A percentile compares a stretch with the other conserved stretches of the same genome.
phyloP scores from a whole-genome alignment of 805 yeast species.

The Hanseniaspora lindneri region DNA sequence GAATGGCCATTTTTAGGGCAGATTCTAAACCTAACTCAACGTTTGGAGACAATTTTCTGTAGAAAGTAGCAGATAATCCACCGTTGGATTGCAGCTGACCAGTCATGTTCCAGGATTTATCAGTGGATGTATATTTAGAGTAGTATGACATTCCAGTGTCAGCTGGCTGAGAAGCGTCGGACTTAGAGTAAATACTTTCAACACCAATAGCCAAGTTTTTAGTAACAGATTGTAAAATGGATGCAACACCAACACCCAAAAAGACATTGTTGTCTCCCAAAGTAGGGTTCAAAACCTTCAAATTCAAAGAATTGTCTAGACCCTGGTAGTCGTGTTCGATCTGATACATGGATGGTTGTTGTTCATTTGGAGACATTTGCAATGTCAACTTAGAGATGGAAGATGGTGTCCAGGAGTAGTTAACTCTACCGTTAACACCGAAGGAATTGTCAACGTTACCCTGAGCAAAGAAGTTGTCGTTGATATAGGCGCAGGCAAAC shows the following conservation, averaged over 20 bases:
- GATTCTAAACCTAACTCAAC: constrained; percentile 94
- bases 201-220: constrained; percentile 77
- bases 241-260: constrained; percentile 86
- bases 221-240: constrained; percentile 79
- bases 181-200: constrained; percentile 73
- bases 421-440: constrained; percentile 75
- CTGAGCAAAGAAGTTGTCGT: constrained; percentile 74
- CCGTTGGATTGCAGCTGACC: constrained; percentile 93
- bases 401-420: constrained; percentile 77
- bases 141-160: constrained; percentile 84
- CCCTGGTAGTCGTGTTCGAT: constrained; percentile 94
- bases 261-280: constrained; percentile 42
- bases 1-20: constrained; percentile 61
- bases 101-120: constrained; percentile 80
- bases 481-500: constrained; percentile 78
- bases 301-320: constrained; percentile 72
- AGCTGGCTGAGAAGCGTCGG: constrained; percentile 65
- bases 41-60: constrained; percentile 84
- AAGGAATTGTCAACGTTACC: constrained; percentile 83
- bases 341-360: constrained; percentile 89
- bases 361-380: constrained; percentile 56
- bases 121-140: constrained; percentile 65
- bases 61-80: constrained; percentile 74
- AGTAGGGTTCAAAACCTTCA: constrained; percentile 85
- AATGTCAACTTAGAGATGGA: constrained; percentile 72